A percentile compares a stretch with the other conserved stretches of the same genome.
These are phyloP conservation scores for Tothia fuscella DNA, from an alignment of 2,329 filamentous ascomycete genomes.

Conservation along the genomic window DNA sequence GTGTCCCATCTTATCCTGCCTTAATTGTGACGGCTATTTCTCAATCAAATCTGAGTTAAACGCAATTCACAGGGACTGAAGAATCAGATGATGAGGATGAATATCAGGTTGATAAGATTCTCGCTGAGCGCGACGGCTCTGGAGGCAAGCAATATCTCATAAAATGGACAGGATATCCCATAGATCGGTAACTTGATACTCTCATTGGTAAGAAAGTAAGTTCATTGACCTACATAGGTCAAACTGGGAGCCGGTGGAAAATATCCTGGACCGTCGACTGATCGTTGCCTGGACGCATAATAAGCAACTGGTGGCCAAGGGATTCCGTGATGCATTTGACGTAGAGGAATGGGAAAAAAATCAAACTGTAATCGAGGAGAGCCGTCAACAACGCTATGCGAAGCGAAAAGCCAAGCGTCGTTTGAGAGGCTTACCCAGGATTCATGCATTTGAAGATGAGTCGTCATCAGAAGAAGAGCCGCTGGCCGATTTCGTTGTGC, in stretches of 20 bases:
- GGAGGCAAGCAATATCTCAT: not conserved
- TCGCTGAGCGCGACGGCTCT: not conserved
- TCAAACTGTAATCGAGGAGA: not conserved
- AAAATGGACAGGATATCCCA: not conserved
- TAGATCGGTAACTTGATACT: not conserved
- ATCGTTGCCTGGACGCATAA: not conserved
- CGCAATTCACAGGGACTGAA: too few species aligned
- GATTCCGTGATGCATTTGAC: not conserved
- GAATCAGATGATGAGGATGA: not conserved
- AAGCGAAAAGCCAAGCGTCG: too few species aligned
- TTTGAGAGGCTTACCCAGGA: too few species aligned
- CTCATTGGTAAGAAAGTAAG: too few species aligned
- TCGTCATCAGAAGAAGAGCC: too few species aligned
- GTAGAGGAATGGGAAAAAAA: not conserved
- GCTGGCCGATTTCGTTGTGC: too few species aligned
- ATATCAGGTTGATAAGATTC: not conserved
- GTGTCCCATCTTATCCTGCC: too few species aligned
- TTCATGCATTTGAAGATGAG: too few species aligned
- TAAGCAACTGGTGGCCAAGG: not conserved
- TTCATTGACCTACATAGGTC: too few species aligned
- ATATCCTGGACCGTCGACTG: not conserved
- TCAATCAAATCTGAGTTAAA: too few species aligned
- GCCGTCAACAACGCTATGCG: too few species aligned
- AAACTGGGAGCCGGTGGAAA: not conserved
- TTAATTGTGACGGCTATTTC: too few species aligned